phyloP scores from a whole-genome alignment of 805 yeast genomes.

The Yarrowia bubula region DNA sequence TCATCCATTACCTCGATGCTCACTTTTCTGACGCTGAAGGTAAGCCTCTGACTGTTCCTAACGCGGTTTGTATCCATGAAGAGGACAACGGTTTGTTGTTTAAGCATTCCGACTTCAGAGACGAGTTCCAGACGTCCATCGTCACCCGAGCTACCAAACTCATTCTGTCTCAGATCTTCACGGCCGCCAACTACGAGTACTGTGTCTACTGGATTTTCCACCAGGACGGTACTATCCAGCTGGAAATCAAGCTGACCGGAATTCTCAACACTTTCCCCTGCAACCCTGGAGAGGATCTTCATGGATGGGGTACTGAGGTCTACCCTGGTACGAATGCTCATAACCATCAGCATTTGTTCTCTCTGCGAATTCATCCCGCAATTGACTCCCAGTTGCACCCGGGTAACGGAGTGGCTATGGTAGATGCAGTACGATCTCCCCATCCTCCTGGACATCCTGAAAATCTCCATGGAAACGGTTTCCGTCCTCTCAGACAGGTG shows the following conservation, averaged over 20 bases:
- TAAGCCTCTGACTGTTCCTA: constrained; percentile 65
- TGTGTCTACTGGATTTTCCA: constrained; percentile 79
- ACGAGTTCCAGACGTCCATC: constrained; percentile 58
- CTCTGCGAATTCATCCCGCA: constrained; percentile 76
- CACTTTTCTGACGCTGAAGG: constrained; percentile 67
- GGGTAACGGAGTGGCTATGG: constrained; percentile 73
- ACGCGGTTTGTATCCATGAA: constrained; percentile 81
- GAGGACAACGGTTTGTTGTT: constrained; percentile 78
- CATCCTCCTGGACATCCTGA: constrained; percentile 53
- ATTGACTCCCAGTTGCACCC: constrained; percentile 45
- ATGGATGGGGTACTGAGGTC: constrained; percentile 78
- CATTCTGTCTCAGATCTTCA: constrained; percentile 75
- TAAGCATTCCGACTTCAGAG: constrained; percentile 85
- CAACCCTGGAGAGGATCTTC: constrained; percentile 57
- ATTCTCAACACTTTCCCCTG: constrained; percentile 71
- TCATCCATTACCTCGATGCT: constrained; percentile 79
- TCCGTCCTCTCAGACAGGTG: constrained; percentile 54
- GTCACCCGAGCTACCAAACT: constrained; percentile 73
- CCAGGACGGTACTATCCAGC: constrained; percentile 80
- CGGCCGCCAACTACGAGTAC: constrained; percentile 85
- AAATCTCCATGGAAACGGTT: constrained; percentile 76
- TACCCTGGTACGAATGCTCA: constrained; percentile 81
- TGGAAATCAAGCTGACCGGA: constrained; percentile 79
- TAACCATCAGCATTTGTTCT: constrained; percentile 81
- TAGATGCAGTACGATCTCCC: constrained; percentile 62